Evolutionary conservation across 2,329 filamentous ascomycete species (phyloP), one percentile per base, ranked within the genome.

Genomic region (Aspergillus sp.): DNA sequence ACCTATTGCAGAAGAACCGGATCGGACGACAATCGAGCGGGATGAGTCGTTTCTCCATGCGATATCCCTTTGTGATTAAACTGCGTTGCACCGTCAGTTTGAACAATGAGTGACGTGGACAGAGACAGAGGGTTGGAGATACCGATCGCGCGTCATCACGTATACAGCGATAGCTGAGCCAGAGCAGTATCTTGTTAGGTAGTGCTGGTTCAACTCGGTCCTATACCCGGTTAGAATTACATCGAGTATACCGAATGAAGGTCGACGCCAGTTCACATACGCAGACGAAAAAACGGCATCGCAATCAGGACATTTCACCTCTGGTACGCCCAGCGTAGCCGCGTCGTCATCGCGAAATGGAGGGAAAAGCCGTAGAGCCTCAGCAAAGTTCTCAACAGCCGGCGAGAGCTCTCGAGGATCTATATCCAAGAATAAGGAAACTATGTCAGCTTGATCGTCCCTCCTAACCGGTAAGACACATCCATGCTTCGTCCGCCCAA

Each of bases 91-190:
- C 9, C 6, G 36, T 47, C 20, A 36, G 24, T 22, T 17, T 45
- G 6, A 9, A 42, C 36, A 17, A 59, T 52, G 26, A 26, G 12
- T 3, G 5, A 11, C 22, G 32, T 32, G 15, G 13, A 8, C 36
- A 30, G 20, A 26, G 13, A 8, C 36, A 30, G 20, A 26, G 12
- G n/a, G 22, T 11, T 30, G 8, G 26, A 30, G 11, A 30, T 64
- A 70, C 68, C 68, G 67, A 62, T 71, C 68, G 48, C 66, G 62
- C 18, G 57, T 71, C 68, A 71, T 71, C 36, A 71, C 60, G 52
- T 71, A 70, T 44, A 69, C 64, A 13, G 66, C 62, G 13, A 71
- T 61, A 4, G 68, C 67, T 20, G 65, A 59, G 3, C 68, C 68
- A 4, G 67, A 64, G 22, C 68, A 71, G 49, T 62, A 71, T 44